Base-by-base conservation (phyloP, 805 yeast species). In the Schwanniomyces polymorphus region DNA sequence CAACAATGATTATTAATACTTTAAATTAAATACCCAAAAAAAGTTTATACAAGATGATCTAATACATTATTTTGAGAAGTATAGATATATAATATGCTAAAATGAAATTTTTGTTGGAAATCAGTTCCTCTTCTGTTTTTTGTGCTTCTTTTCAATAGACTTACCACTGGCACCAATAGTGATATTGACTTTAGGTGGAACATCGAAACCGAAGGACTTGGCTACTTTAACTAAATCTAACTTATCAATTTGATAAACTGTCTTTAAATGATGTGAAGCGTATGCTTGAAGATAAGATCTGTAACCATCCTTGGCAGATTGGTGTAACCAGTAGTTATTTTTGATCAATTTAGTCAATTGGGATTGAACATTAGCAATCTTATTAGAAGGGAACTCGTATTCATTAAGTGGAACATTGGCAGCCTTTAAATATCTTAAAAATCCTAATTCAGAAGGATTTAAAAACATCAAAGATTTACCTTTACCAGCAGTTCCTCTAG, bases 351-450 rank as follows among this genome's bases (percentile, higher is more conserved):
- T 92, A 61, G 88, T 94, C 57, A 94, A 75, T 70, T 94, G 98
- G 9, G 89, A 79, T 71, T 94, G 99, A 42, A 94, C 97, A 63
- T 94, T 94, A 56, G 97, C 98, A 53, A 94, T 91, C 71, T 94
- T 94, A 64, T 80, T 88, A 21, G 87, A 65, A 46, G 99, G 99
- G 76, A 94, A 94, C 67, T 94, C 99, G 69, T 86, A 94, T 74
- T 94, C 99, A 67, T 94, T 94, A 61, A 94, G 78, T 43, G 99
- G 99, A 29, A 94, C 99, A 65, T 91, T 92, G 45, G 99, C 97
- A 8, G 95, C 95, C 62, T 94, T 94, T 64, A 94, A 80, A 67
- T 94, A 94, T 61, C 98, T 81, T 64, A 94, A 72, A 74, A 94
- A 94, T 2, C 99, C 99, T 43, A 94, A 79, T 70, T 94, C 99